These are phyloP conservation scores for Salvia hispanica DNA, from an alignment of 257 asterid genomes.

Conservation along the genomic window DNA sequence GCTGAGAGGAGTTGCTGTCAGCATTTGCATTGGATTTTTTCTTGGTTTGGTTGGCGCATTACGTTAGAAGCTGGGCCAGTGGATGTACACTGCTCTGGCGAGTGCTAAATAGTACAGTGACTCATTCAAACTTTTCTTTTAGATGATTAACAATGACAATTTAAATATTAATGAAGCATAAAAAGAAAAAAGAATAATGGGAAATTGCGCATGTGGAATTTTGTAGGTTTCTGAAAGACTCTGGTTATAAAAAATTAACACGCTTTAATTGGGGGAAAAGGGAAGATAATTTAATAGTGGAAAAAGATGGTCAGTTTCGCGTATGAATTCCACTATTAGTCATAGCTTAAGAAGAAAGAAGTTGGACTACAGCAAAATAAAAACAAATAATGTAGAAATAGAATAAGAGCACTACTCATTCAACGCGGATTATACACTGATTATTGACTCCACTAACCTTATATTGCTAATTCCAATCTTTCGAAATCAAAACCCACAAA, in stretches of 20 bases:
- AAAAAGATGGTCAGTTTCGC: constrained; percentile 4
- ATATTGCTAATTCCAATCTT: background rate
- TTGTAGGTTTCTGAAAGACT: too few relatives aligned
- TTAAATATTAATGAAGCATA: too few relatives aligned
- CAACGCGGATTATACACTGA: constrained; percentile 31
- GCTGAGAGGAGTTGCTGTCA: background rate
- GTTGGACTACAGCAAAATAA: constrained; percentile 13
- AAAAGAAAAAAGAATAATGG: too few relatives aligned
- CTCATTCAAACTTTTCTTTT: too few relatives aligned
- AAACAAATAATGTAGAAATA: background rate
- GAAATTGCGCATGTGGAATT: too few relatives aligned
- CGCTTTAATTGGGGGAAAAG: background rate
- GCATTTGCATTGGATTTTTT: constrained; percentile 19
- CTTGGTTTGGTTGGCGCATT: constrained; percentile 19
- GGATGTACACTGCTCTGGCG: too few relatives aligned
- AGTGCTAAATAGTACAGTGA: too few relatives aligned
- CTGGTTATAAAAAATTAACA: background rate
- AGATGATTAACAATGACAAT: too few relatives aligned
- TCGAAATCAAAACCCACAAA: background rate
- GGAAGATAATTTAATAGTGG: background rate
- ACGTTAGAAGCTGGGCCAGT: background rate
- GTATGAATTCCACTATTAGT: constrained; percentile 17
- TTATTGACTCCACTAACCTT: constrained; percentile 18
- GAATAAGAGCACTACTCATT: background rate
- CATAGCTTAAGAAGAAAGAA: constrained; percentile 26